Evolutionary conservation across 495 filamentous ascomycete species (phyloP).

Genomic region (Xylaria grammica): DNA sequence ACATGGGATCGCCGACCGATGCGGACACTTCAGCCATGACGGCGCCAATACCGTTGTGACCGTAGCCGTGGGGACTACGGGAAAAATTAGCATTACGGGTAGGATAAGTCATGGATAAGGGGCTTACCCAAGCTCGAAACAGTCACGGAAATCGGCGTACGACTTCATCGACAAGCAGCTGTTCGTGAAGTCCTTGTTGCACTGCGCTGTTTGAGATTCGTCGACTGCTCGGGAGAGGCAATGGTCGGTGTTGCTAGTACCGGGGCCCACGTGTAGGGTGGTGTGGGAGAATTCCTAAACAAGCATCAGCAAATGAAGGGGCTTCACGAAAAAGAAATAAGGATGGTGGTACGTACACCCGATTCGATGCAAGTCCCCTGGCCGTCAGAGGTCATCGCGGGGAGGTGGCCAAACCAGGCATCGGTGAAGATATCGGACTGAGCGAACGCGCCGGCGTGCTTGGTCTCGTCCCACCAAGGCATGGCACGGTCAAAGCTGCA

Average conservation of each 20-base stretch:
- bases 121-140: conserved; percentile 40
- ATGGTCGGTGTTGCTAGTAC: conserved; percentile 31
- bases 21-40: conserved; percentile 43
- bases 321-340: neutral
- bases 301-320: conserved; percentile 16
- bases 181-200: conserved; percentile 34
- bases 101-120: neutral
- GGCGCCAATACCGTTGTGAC: conserved; percentile 41
- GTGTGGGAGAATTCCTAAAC: conserved; percentile 39
- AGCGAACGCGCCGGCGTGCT: conserved; percentile 41
- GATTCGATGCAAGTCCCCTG: conserved; percentile 38
- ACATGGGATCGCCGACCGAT: conserved; percentile 48
- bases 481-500: conserved; percentile 44
- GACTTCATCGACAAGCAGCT: conserved; percentile 34
- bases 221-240: conserved; percentile 39
- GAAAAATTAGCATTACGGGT: conserved; percentile 22
- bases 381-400: conserved; percentile 35
- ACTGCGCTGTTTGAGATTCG: conserved; percentile 34
- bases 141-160: conserved; percentile 38
- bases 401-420: conserved; percentile 36
- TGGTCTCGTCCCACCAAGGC: conserved; percentile 52
- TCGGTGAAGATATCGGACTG: conserved; percentile 41
- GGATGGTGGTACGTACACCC: conserved; percentile 30
- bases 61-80: conserved; percentile 33
- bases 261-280: conserved; percentile 46